Evolutionary conservation across 257 asterid species (phyloP).

Genomic region (Ehretia macrophylla): DNA sequence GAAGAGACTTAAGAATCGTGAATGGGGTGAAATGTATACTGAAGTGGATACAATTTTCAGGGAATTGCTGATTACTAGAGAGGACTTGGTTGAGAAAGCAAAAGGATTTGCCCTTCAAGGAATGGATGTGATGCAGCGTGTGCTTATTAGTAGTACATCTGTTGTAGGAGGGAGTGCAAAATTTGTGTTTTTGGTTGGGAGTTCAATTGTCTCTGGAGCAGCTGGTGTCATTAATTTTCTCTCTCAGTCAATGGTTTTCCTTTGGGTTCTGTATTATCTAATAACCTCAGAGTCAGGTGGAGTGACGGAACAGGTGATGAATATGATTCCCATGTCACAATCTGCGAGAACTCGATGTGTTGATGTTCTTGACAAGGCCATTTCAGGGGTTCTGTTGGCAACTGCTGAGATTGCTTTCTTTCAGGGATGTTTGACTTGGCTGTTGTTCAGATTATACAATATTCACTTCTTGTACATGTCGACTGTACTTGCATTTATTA

Average conservation of each 20-base stretch:
- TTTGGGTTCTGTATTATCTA: constrained; percentile 83
- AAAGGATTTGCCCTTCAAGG: constrained; percentile 90
- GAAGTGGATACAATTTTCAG: constrained; percentile 65
- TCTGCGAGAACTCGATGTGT: constrained; percentile 71
- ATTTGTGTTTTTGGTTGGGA: constrained; percentile 51
- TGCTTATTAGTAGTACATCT: constrained; percentile 61
- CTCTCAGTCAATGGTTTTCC: constrained; percentile 82
- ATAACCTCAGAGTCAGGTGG: constrained; percentile 96
- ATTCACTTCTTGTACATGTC: constrained; percentile 86
- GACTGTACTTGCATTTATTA: constrained; percentile 72
- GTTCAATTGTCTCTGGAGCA: constrained; percentile 88
- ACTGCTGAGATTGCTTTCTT: constrained; percentile 84
- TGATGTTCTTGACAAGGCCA: constrained; percentile 77
- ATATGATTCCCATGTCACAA: constrained; percentile 75
- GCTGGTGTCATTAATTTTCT: constrained; percentile 72
- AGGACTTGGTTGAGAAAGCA: constrained; percentile 82
- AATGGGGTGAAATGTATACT: constrained; percentile 72
- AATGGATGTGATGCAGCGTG: constrained; percentile 66
- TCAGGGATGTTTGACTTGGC: constrained; percentile 98
- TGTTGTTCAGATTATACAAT: constrained; percentile 64
- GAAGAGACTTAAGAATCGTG: constrained; percentile 48
- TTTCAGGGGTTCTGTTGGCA: constrained; percentile 82
- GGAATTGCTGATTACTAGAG: constrained; percentile 65
- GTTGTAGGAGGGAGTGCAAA: constrained; percentile 76
- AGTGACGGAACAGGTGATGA: constrained; percentile 89